phyloP scores from a whole-genome alignment of 2,329 filamentous ascomycete species.

The Fusarium secorum region DNA sequence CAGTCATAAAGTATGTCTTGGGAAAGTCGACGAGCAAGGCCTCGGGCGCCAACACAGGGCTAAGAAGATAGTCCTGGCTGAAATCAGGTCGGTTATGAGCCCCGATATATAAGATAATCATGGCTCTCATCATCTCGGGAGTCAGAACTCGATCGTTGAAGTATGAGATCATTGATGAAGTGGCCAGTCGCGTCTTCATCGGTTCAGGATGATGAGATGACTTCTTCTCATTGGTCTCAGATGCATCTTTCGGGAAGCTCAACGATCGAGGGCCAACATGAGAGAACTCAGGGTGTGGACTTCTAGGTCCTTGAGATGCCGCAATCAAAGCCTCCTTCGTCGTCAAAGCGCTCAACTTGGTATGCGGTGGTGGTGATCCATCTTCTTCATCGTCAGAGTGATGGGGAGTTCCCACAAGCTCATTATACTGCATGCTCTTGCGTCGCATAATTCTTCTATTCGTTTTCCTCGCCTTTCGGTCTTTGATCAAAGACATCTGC shows the following conservation, averaged over 20 bases:
- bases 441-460: conserved; percentile 80
- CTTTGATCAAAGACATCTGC: conserved; percentile 92
- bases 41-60: conserved; percentile 88
- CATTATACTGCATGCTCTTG: conserved; percentile 89
- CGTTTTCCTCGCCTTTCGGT: conserved; percentile 77
- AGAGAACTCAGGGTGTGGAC: conserved; percentile 59
- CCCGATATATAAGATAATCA: conserved; percentile 98
- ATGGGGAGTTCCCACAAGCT: conserved; percentile 82
- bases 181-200: conserved; percentile 86
- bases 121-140: conserved; percentile 98
- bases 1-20: conserved; percentile 92
- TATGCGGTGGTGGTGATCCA: conserved; percentile 25
- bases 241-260: conserved; percentile 28
- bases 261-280: conserved; percentile 53
- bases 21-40: conserved; percentile 84
- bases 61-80: conserved; percentile 87
- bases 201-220: conserved; percentile 63
- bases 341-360: conserved; percentile 6
- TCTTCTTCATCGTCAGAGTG: conserved; percentile 78
- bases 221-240: conserved; percentile 33
- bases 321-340: conserved; percentile 12
- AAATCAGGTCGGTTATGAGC: conserved; percentile 94
- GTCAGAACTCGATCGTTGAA: conserved; percentile 95
- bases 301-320: conserved; percentile 32
- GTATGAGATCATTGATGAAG: conserved; percentile 97